Evolutionary conservation across 345 rosid genomes (phyloP).

Genomic region (Camelina hispida): DNA sequence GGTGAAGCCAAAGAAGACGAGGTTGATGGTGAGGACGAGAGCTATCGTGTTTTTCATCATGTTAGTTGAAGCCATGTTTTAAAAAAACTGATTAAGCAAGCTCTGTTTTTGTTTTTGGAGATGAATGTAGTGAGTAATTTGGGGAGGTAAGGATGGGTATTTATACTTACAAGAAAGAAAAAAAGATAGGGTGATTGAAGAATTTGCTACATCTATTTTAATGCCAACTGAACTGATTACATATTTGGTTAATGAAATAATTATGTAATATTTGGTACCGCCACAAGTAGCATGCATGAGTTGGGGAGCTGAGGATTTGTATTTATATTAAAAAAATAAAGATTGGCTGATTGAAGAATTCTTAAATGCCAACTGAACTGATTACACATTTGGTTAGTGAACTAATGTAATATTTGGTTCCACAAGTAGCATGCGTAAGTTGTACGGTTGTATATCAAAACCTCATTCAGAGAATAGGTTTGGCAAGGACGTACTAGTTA

Average conservation of each 20-base stretch:
- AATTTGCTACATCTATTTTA: neutral
- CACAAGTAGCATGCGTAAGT: too few species aligned
- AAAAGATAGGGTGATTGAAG: neutral
- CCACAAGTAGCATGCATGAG: too few species aligned
- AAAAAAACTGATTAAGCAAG: neutral
- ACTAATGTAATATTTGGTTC: too few species aligned
- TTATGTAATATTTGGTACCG: too few species aligned
- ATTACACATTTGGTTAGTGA: too few species aligned
- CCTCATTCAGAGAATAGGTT: constrained; percentile 5
- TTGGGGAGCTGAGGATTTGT: neutral
- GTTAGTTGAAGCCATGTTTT: constrained; percentile 3
- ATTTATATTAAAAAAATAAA: neutral
- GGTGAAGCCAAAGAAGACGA: constrained; percentile 31
- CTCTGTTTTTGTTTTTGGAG: neutral
- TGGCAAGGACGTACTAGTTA: neutral
- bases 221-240: too few species aligned
- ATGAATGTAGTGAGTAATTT: neutral
- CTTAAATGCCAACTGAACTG: neutral
- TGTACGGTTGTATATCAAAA: neutral
- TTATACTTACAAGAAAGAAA: neutral
- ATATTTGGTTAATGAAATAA: too few species aligned
- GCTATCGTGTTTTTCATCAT: neutral
- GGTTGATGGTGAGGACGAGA: constrained; percentile 34
- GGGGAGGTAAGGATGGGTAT: constrained; percentile 5
- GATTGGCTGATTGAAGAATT: neutral